phyloP scores from a whole-genome alignment of 495 filamentous ascomycete genomes.

The Copromyces sp. region DNA sequence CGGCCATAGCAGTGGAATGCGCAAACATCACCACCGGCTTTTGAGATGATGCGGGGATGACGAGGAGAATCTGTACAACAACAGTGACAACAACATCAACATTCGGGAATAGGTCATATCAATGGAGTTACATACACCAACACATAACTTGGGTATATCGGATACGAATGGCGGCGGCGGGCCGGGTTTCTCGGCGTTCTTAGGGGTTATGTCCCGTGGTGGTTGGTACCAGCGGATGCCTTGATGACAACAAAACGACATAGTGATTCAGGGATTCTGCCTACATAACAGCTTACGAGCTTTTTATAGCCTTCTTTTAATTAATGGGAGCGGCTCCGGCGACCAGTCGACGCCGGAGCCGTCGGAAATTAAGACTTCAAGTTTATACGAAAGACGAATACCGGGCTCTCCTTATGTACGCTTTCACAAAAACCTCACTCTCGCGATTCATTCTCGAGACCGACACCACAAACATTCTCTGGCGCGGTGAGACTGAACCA shows the following conservation, averaged over 20 bases:
- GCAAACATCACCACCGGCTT: background rate
- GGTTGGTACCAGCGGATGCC: background rate
- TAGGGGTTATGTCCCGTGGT: background rate
- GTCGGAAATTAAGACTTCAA: background rate
- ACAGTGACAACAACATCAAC: conserved; percentile 9
- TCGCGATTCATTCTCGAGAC: no score
- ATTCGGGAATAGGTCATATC: conserved; percentile 1
- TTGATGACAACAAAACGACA: conserved; percentile 9
- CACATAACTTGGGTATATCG: conserved; percentile 19
- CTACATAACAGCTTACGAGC: background rate
- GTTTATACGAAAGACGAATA: background rate
- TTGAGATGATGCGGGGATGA: background rate
- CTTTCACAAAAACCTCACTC: background rate
- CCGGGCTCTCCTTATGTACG: background rate
- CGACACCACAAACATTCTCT: no score
- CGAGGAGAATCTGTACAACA: conserved; percentile 20
- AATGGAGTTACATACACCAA: conserved; percentile 7
- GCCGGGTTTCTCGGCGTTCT: conserved; percentile 11
- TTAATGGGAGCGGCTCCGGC: background rate
- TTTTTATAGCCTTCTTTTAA: background rate
- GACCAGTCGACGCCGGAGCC: background rate
- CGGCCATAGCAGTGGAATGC: background rate
- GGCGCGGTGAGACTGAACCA: no score
- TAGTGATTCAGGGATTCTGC: background rate
- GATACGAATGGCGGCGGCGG: conserved; percentile 2